A percentile compares a stretch with the other conserved stretches of the same genome.
Evolutionary conservation across 2,329 filamentous ascomycete genomes (phyloP).

Genomic region (Malbranchea cinnamomea): DNA sequence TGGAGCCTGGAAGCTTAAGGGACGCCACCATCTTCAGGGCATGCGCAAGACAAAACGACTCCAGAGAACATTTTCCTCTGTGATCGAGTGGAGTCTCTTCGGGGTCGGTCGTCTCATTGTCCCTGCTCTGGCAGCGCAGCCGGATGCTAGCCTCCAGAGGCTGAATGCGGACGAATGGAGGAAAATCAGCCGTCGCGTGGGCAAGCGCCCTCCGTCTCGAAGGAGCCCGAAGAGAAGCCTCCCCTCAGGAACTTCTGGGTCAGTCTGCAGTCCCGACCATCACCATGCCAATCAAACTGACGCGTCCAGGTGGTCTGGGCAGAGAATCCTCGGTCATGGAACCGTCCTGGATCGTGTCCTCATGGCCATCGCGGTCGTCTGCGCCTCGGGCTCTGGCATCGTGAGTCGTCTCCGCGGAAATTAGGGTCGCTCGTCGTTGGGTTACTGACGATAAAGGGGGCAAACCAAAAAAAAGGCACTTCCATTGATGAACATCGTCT

Average conservation of each 20-base stretch:
- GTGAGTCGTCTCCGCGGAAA: conserved; percentile 14
- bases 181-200: too few species aligned
- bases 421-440: background rate
- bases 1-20: too few species aligned
- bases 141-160: too few species aligned
- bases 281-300: background rate
- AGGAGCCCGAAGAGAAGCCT: conserved; percentile 10
- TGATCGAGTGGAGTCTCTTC: too few species aligned
- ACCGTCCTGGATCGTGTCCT: conserved; percentile 11
- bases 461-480: conserved; percentile 2
- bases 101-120: too few species aligned
- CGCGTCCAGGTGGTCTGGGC: background rate
- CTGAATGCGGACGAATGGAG: too few species aligned
- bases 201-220: too few species aligned
- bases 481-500: conserved; percentile 45
- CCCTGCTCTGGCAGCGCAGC: too few species aligned
- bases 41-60: too few species aligned
- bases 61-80: too few species aligned
- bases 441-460: background rate
- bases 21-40: too few species aligned
- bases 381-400: conserved; percentile 14
- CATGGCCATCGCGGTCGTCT: conserved; percentile 12
- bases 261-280: conserved; percentile 2
- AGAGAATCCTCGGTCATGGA: conserved; percentile 15
- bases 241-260: conserved; percentile 15